phyloP scores from a whole-genome alignment of 2,329 filamentous ascomycete species.

The Calonectria montana region DNA sequence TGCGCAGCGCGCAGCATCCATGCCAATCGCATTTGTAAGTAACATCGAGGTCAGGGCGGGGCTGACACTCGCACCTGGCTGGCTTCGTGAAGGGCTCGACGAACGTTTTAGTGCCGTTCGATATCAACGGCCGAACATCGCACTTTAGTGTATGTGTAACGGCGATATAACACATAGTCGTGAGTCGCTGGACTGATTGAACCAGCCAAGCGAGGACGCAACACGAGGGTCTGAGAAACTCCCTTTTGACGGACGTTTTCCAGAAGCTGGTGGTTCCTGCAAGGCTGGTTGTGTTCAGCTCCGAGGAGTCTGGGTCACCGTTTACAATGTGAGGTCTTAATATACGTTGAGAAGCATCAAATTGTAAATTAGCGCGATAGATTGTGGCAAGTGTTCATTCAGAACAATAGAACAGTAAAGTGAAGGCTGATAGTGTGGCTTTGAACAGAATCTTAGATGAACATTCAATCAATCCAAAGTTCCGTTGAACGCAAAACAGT shows the following conservation, averaged over 20 bases:
- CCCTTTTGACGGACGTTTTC: neutral
- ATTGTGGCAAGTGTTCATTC: no score
- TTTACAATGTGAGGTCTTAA: neutral
- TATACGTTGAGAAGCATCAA: neutral
- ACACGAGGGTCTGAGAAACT: neutral
- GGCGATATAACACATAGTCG: conserved; percentile 40
- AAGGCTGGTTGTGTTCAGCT: neutral
- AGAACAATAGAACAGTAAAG: no score
- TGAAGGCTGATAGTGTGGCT: no score
- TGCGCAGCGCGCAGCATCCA: conserved; percentile 40
- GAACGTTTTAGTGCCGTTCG: conserved; percentile 32
- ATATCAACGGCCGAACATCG: conserved; percentile 44
- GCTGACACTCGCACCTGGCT: conserved; percentile 31
- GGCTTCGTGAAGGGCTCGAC: conserved; percentile 40
- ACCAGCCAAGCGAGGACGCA: neutral
- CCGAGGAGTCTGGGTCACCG: neutral
- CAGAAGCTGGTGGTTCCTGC: neutral
- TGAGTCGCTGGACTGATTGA: neutral
- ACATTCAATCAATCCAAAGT: no score
- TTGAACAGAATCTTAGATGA: no score
- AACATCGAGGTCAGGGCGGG: neutral
- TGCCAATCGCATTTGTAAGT: conserved; percentile 38
- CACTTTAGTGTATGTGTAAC: conserved; percentile 43
- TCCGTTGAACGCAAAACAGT: no score
- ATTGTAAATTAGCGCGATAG: neutral